These are phyloP conservation scores for Fusarium phyllophilum DNA, from an alignment of 2,329 filamentous ascomycete species.

Conservation along the genomic window DNA sequence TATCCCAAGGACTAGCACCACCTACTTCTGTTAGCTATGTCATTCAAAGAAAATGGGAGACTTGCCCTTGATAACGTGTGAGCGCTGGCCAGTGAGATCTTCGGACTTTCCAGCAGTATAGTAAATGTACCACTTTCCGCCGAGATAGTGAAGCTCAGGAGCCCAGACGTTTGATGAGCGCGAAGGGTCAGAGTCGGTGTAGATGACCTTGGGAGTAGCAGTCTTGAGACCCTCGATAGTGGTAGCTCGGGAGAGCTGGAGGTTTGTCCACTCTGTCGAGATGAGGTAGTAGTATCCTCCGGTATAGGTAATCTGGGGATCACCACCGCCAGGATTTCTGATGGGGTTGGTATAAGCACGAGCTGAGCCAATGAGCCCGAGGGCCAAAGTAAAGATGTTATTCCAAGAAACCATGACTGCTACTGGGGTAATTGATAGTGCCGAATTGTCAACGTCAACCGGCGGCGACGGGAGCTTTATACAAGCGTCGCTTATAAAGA, in stretches of 20 bases:
- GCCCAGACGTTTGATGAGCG: constrained; percentile 68
- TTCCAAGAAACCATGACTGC: constrained; percentile 29
- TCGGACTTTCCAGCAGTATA: constrained; percentile 60
- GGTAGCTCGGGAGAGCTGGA: constrained; percentile 63
- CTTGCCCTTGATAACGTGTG: constrained; percentile 62
- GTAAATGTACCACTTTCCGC: constrained; percentile 64
- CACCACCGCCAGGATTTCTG: constrained; percentile 59
- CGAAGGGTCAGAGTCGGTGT: constrained; percentile 56
- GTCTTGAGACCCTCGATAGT: constrained; percentile 67
- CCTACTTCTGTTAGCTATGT: constrained; percentile 46
- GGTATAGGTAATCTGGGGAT: constrained; percentile 63
- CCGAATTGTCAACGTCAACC: too few relatives aligned
- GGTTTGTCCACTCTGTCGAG: constrained; percentile 65
- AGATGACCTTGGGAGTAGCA: constrained; percentile 61
- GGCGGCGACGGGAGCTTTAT: neutral
- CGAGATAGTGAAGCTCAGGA: constrained; percentile 64
- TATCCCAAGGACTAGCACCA: constrained; percentile 62
- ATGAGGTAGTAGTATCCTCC: constrained; percentile 67
- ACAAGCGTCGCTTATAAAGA: neutral
- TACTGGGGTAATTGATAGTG: neutral
- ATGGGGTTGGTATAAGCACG: constrained; percentile 62
- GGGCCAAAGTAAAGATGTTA: constrained; percentile 13
- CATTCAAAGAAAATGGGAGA: rapidly evolving
- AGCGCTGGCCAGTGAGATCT: constrained; percentile 60
- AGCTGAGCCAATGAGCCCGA: constrained; percentile 25